phyloP scores from a whole-genome alignment of 2,329 filamentous ascomycete genomes.

The Penicillium sp. region DNA sequence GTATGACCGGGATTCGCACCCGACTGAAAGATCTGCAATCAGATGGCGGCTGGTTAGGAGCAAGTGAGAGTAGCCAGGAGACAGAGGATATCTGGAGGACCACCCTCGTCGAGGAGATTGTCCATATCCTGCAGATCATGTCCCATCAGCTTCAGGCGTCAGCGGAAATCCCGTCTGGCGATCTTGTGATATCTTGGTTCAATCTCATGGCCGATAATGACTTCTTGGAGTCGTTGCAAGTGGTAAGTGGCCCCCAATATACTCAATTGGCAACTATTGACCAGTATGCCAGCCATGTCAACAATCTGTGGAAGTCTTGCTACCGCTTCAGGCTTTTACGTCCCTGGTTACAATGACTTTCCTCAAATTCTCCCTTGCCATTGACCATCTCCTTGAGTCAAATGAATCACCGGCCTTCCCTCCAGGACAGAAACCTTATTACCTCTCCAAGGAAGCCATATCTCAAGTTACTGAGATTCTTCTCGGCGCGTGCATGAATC shows the following conservation, averaged over 20 bases:
- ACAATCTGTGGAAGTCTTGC: conserved; percentile 35
- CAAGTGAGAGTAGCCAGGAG: conserved; percentile 49
- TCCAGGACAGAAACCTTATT: conserved; percentile 51
- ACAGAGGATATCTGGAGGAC: conserved; percentile 59
- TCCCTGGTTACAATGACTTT: conserved; percentile 67
- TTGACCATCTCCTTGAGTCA: conserved; percentile 47
- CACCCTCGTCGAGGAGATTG: conserved; percentile 62
- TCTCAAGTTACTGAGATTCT: conserved; percentile 69
- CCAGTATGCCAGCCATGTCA: conserved; percentile 34
- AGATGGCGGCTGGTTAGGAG: conserved; percentile 44
- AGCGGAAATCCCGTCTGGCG: conserved; percentile 53
- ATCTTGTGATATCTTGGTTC: conserved; percentile 66
- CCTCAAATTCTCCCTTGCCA: conserved; percentile 61
- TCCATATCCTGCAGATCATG: conserved; percentile 67
- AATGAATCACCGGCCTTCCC: conserved; percentile 19
- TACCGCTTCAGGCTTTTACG: conserved; percentile 64
- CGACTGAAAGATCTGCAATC: conserved; percentile 33
- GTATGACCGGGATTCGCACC: conserved; percentile 32
- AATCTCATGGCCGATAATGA: conserved; percentile 60
- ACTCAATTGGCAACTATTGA: conserved; percentile 46
- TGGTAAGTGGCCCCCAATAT: conserved; percentile 41
- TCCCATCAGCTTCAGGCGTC: conserved; percentile 64
- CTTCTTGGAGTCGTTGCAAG: conserved; percentile 63
- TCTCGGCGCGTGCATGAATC: conserved; percentile 51
- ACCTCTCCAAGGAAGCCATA: conserved; percentile 65